Percentiles rank a stretch among this genome's conserved stretches.
Evolutionary conservation across 2,329 filamentous ascomycete species (phyloP).

Genomic region (Zalaria obscura): DNA sequence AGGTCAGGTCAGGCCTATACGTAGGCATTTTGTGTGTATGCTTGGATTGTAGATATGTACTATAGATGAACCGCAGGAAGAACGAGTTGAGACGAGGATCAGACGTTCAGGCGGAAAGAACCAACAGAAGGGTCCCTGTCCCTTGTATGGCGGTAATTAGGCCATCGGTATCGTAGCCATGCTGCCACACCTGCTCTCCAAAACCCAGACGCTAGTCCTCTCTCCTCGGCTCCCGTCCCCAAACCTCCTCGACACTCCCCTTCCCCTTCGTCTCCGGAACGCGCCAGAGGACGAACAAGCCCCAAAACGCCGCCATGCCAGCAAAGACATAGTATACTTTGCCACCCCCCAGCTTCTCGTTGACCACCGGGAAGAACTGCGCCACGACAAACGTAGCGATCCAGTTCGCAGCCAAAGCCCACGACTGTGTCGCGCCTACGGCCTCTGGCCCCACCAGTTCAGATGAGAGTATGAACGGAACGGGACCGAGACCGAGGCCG

Average conservation of each 20-base stretch:
- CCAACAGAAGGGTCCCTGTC: too few species aligned
- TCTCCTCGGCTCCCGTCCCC: constrained; percentile 45
- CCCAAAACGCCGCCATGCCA: constrained; percentile 53
- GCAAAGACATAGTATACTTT: constrained; percentile 91
- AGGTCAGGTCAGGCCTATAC: too few species aligned
- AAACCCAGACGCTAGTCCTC: neutral
- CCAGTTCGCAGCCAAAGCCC: constrained; percentile 78
- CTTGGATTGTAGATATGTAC: too few species aligned
- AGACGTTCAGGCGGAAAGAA: too few species aligned
- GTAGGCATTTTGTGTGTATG: too few species aligned
- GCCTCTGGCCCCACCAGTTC: constrained; percentile 85
- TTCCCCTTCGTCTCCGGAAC: constrained; percentile 87
- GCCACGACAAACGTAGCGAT: constrained; percentile 82
- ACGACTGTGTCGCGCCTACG: constrained; percentile 81
- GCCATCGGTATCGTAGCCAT: too few species aligned
- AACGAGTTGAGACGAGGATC: too few species aligned
- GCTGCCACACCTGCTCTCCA: too few species aligned
- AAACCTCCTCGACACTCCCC: constrained; percentile 76
- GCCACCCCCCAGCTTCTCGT: constrained; percentile 62
- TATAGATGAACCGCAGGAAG: too few species aligned
- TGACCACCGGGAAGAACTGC: constrained; percentile 85
- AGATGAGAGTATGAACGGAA: constrained; percentile 86
- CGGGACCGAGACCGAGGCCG: constrained; percentile 77
- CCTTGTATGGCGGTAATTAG: too few species aligned
- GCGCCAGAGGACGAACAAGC: constrained; percentile 51